Percentiles rank a stretch among this genome's conserved stretches.
phyloP scores from a whole-genome alignment of 768 basidiomycete genomes.

The Collybia mongolica region DNA sequence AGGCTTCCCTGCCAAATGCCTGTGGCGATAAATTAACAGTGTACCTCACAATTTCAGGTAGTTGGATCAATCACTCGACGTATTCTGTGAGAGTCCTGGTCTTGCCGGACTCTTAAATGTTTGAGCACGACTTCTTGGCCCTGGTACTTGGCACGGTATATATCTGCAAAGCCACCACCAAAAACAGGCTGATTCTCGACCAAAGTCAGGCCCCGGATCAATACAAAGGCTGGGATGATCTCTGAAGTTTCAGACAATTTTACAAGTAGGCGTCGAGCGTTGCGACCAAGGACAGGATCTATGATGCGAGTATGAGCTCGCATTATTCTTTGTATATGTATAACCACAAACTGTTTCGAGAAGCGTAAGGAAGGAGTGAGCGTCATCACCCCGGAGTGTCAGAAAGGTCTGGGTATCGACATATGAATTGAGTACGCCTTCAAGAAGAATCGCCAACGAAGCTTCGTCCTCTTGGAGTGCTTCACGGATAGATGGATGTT shows the following conservation, averaged over 20 bases:
- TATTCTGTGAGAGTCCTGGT: background rate
- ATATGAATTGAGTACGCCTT: conserved; percentile 13
- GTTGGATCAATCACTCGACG: conserved; percentile 1
- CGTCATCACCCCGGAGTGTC: conserved; percentile 11
- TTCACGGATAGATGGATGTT: conserved; percentile 14
- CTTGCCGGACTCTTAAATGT: conserved; percentile 10
- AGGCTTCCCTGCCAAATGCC: conserved; percentile 12
- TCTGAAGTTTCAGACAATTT: conserved; percentile 17
- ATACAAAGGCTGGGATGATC: conserved; percentile 15
- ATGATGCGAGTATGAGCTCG: background rate
- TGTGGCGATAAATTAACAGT: background rate
- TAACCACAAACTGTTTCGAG: conserved; percentile 13
- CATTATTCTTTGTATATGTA: background rate
- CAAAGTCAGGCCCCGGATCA: conserved; percentile 6
- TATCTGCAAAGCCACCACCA: conserved; percentile 9
- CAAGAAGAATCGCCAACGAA: conserved; percentile 10
- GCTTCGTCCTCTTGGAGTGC: conserved; percentile 16
- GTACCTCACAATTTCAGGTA: background rate
- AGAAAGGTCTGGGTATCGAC: conserved; percentile 10
- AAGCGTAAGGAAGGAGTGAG: conserved; percentile 17
- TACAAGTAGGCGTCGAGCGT: conserved; percentile 14
- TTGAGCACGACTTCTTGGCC: conserved; percentile 5
- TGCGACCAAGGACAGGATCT: conserved; percentile 10
- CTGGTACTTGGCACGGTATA: conserved; percentile 2
- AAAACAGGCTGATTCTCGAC: background rate